Evolutionary conservation across 129 eudicot genomes (phyloP), one percentile per base, ranked within the genome.

Genomic region (Flaveria linearis): DNA sequence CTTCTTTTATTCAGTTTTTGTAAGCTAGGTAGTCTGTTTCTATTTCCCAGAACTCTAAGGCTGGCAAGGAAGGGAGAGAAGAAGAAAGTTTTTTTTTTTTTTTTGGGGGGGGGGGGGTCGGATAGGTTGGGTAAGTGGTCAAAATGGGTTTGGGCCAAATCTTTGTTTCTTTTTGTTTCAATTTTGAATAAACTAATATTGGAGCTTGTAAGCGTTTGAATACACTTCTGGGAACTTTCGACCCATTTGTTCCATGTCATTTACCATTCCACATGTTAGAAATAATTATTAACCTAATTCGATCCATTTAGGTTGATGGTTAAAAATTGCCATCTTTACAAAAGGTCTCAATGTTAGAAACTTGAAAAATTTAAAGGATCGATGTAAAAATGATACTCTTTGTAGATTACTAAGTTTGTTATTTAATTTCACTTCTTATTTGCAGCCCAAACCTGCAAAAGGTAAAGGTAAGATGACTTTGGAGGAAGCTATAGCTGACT

Each of bases 401-500:
- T 67, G 9, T 15, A 2, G 55, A 71, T 20, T 1, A 9, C 16
- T 18, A 36, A 14, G 20, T 30, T 20, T n/a, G 9, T 62, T 28
- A 22, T 50, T 17, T 71, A 11, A 42, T 36, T 26, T 3, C 49
- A 36, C 50, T 30, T 28, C 16, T 73, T 81, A 64, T 80, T 76
- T 71, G 81, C 88, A 93, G 97, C 89, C 78, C 42, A 88, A 89
- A 80, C 91, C 97, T 17, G 84, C 88, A 74, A 91, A 94, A 22
- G 86, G 83, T 65, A 80, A 80, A 74, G 84, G 84, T 67, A 80
- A 80, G 55, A 64, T 88, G 90, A 88, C 96, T 22, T 84, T 94
- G 71, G 96, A 89, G 22, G 98, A 94, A 85, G 98, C 98, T 17
- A 51, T 89, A 43, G 93, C 86, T 51, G 97, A 94, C 81, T 91